phyloP scores from a whole-genome alignment of 75 land plant genomes.

The Sequoia sempervirens region DNA sequence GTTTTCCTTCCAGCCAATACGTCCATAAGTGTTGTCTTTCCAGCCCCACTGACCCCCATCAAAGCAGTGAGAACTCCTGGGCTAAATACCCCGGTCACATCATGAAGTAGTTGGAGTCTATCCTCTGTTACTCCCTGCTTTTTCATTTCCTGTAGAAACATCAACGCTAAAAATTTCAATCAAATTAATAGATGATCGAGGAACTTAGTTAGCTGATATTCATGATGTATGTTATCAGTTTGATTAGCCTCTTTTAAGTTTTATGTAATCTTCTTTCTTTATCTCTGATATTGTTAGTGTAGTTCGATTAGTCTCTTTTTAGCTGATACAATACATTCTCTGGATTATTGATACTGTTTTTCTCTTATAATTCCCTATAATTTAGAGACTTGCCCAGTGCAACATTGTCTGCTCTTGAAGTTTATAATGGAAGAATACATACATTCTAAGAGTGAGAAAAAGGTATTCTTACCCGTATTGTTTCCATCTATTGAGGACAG shows the following conservation, averaged over 20 bases:
- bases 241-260: background rate
- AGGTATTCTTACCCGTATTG: slow-evolving; percentile 9
- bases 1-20: no score
- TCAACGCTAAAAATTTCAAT: background rate
- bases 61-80: no score
- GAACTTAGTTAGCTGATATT: background rate
- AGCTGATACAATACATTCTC: no score
- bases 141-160: slow-evolving; percentile 62
- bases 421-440: background rate
- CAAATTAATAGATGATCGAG: background rate
- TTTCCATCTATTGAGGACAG: background rate
- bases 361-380: background rate
- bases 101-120: slow-evolving; percentile 52
- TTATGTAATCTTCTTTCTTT: background rate
- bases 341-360: background rate
- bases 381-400: background rate
- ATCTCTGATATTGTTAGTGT: background rate
- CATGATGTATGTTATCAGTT: background rate
- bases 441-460: background rate
- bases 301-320: no score
- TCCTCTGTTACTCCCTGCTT: slow-evolving; percentile 43
- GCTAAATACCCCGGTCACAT: no score
- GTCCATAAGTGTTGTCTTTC: no score
- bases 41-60: no score
- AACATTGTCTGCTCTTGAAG: background rate